Conservation (phyloP, 768 basidiomycete genomes). For the Hericium coralloides region DNA sequence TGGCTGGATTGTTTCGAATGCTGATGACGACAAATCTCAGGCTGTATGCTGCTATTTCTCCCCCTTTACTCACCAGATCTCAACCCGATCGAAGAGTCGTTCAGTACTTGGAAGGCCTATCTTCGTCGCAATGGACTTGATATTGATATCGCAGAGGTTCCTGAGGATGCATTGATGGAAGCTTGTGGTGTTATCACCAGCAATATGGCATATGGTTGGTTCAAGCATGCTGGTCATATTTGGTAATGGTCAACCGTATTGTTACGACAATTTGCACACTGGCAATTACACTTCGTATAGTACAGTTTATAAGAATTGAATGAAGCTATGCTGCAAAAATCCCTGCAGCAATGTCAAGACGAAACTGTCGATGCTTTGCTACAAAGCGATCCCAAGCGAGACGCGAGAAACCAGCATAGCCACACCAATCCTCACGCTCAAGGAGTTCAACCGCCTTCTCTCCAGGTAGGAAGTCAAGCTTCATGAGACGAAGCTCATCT, state of each 20-base stretch:
- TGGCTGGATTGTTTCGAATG: too few relatives aligned
- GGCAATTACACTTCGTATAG: neutral
- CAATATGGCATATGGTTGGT: slow-evolving; percentile 21
- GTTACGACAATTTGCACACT: neutral
- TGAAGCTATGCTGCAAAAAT: neutral
- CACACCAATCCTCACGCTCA: neutral
- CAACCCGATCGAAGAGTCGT: slow-evolving; percentile 29
- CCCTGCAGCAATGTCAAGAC: neutral
- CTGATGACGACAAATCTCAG: neutral
- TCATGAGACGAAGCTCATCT: neutral
- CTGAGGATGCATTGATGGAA: slow-evolving; percentile 16
- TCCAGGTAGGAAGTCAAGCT: neutral
- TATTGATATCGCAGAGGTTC: slow-evolving; percentile 5
- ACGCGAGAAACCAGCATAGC: neutral
- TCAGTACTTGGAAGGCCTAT: slow-evolving; percentile 21
- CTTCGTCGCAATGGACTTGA: slow-evolving; percentile 14
- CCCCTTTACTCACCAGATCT: slow-evolving; percentile 30
- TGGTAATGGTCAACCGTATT: neutral
- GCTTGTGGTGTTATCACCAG: slow-evolving; percentile 18
- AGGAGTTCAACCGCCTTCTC: neutral
- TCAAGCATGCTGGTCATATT: slow-evolving; percentile 10
- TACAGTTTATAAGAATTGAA: neutral
- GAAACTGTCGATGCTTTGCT: neutral
- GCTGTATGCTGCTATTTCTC: slow-evolving; percentile 21
- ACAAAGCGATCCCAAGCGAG: neutral